Evolutionary conservation across 768 basidiomycete genomes (phyloP).

Genomic region (Suillus brevipes): DNA sequence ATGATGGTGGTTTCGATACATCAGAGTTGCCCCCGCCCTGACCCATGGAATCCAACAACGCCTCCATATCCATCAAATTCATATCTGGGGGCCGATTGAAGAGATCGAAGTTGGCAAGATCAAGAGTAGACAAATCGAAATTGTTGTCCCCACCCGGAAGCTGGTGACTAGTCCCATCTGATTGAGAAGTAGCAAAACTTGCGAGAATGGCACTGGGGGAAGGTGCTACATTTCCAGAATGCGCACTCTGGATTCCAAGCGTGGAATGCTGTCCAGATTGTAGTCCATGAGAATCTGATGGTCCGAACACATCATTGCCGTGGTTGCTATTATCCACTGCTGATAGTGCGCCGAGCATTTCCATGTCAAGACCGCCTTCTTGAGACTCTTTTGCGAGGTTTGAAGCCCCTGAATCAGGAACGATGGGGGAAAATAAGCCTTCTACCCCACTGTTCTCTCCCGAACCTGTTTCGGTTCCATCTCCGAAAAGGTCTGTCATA

Average conservation of each 20-base stretch:
- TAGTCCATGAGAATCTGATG: slow-evolving; percentile 15
- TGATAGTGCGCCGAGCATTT: slow-evolving; percentile 37
- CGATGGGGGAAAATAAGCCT: slow-evolving; percentile 53
- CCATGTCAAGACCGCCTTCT: slow-evolving; percentile 32
- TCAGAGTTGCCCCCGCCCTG: slow-evolving; percentile 24
- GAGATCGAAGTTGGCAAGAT: slow-evolving; percentile 46
- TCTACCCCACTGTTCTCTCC: slow-evolving; percentile 41
- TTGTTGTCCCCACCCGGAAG: slow-evolving; percentile 24
- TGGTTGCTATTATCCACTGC: slow-evolving; percentile 19
- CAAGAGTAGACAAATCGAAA: slow-evolving; percentile 53
- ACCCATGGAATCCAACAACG: slow-evolving; percentile 47
- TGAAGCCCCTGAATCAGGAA: slow-evolving; percentile 22
- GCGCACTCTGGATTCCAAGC: slow-evolving; percentile 23
- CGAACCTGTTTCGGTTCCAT: slow-evolving; percentile 38
- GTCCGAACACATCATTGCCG: slow-evolving; percentile 23
- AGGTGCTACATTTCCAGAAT: slow-evolving; percentile 29
- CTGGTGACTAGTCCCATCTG: slow-evolving; percentile 9
- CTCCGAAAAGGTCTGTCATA: slow-evolving; percentile 56
- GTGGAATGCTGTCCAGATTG: slow-evolving; percentile 29
- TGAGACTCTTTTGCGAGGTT: slow-evolving; percentile 21
- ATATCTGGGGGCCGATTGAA: slow-evolving; percentile 44
- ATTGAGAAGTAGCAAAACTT: slow-evolving; percentile 43
- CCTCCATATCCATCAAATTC: slow-evolving; percentile 55
- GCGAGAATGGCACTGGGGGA: slow-evolving; percentile 45
- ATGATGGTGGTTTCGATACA: slow-evolving; percentile 24